phyloP scores from a whole-genome alignment of 805 yeast species.

The Kuraishia floccosa region DNA sequence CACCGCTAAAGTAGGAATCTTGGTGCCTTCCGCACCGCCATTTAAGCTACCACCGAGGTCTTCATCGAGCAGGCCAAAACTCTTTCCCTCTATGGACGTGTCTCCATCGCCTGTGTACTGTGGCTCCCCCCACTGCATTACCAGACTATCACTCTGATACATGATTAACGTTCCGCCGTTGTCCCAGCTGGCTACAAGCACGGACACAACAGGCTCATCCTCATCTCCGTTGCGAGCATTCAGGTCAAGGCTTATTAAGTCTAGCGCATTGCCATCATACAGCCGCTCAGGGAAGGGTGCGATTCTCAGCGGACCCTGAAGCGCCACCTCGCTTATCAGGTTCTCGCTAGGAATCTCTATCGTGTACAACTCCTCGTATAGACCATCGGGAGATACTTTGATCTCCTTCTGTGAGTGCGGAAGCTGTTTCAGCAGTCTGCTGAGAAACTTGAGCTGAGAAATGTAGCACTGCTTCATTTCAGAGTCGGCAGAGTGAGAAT shows the following conservation, averaged over 20 bases:
- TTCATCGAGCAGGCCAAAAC: constrained; percentile 2
- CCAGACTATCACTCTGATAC: constrained; percentile 18
- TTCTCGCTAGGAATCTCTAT: not conserved
- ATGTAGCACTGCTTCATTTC: not conserved
- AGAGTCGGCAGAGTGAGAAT: not conserved
- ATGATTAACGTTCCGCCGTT: constrained; percentile 16
- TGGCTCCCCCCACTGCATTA: constrained; percentile 22
- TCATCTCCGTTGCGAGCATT: too few relatives aligned
- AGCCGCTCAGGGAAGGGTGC: constrained; percentile 43
- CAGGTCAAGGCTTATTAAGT: constrained; percentile 15
- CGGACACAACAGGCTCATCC: constrained; percentile 14
- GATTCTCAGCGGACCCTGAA: constrained; percentile 45
- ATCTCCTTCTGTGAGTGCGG: constrained; percentile 5
- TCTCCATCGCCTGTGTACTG: not conserved
- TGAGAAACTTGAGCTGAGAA: constrained; percentile 12
- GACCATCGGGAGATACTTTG: constrained; percentile 1
- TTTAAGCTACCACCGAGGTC: too few relatives aligned
- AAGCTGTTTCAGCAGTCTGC: constrained; percentile 7
- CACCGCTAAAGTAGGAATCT: too few relatives aligned
- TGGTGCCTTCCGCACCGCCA: too few relatives aligned
- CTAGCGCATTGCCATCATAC: constrained; percentile 32
- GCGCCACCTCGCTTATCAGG: constrained; percentile 1
- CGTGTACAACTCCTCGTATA: constrained; percentile 1
- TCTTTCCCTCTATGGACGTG: not conserved
- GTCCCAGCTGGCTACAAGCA: constrained; percentile 8